Conservation (phyloP, 257 asterid species). For the Solanum paucissectum region DNA sequence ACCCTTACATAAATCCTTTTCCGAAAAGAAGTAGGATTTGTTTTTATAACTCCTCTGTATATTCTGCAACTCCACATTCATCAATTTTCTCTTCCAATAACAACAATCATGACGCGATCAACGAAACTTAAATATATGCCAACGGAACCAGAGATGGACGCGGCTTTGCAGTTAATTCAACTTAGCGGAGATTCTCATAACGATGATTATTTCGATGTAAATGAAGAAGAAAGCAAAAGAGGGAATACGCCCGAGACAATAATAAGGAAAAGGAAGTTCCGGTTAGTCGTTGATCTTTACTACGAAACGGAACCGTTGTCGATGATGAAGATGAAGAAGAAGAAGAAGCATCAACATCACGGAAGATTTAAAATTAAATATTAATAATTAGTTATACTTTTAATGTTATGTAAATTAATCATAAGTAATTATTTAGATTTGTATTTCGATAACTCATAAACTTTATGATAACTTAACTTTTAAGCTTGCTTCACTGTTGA, state of each 20-base stretch:
- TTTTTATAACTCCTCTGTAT: not conserved
- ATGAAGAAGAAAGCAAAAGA: not conserved
- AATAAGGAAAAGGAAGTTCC: not conserved
- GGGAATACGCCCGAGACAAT: not conserved
- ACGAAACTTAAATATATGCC: not conserved
- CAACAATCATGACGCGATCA: not conserved
- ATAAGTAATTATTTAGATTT: not conserved
- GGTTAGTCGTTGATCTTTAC: not conserved
- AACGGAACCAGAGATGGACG: constrained; percentile 16
- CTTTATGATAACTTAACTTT: not conserved
- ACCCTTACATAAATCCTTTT: not conserved
- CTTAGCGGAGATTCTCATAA: constrained; percentile 13
- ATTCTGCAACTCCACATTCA: not conserved
- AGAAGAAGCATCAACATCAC: not conserved
- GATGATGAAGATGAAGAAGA: not conserved
- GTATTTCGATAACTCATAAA: not conserved
- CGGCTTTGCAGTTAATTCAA: constrained; percentile 25
- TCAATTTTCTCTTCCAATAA: not conserved
- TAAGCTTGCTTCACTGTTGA: not conserved
- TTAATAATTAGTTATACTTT: not conserved
- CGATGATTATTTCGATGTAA: not conserved
- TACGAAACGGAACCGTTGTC: not conserved
- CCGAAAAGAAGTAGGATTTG: not conserved
- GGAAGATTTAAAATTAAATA: not conserved
- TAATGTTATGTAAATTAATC: not conserved